Evolutionary conservation across 2,329 filamentous ascomycete genomes (phyloP), one percentile per base, ranked within the genome.

Genomic region (Pseudopithomyces maydicus): DNA sequence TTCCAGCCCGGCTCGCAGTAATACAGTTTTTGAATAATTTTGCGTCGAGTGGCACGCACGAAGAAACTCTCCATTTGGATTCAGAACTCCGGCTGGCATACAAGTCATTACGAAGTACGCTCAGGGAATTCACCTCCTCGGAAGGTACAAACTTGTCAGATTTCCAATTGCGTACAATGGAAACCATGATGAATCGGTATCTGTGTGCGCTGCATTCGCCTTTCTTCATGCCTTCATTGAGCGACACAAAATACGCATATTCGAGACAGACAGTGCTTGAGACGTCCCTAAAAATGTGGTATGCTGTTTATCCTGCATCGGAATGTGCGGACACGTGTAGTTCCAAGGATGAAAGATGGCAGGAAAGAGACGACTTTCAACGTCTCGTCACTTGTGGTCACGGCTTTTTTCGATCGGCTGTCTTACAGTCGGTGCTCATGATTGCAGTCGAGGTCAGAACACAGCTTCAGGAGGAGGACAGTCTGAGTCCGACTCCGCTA

Each of bases 1-100:
- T 78, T 7, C 68, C 75, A 1, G 52, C 69, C 3, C 77, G 78
- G 14, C 73, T 80, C 14, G 65, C 63, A 0, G 70, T 80, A 1
- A 59, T 63, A 2, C 74, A 63, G 14, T 71, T 70, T n/a, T 52
- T 74, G 23, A 74, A 73, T 33, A 59, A 71, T 29, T 47, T 69
- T 3, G 51, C 52, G 7, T 66, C 67, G 1, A 55, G 35, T 8
- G 64, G 63, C 6, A 66, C 68, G 3, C 72, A 72, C 29, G 61
- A 70, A 8, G 64, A 71, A 39, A 71, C 70, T 2, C 64, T 74
- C 33, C 63, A 56, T 1, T 62, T 72, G 7, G 68, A 72, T 39
- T 20, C 43, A 2, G 53, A 66, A 14, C 56, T 72, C 2, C 51
- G 65, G 38, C 39, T 51, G 14, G 56, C 63, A 15, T 66, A 67